phyloP scores from a whole-genome alignment of 1,139 yeast genomes.

The Pichia sp. region DNA sequence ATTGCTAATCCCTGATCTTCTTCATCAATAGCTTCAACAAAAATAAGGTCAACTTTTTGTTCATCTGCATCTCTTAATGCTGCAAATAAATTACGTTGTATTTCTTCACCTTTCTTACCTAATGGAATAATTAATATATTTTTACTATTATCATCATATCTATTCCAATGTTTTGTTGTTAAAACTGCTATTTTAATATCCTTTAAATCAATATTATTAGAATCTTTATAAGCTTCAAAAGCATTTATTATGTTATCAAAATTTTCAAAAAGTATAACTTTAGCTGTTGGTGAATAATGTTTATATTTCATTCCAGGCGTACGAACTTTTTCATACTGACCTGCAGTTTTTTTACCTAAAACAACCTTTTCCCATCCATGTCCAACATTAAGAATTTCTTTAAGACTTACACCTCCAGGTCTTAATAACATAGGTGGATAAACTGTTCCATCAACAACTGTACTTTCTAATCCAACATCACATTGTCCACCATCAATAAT shows the following conservation, averaged over 20 bases:
- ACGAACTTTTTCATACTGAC: conserved; percentile 62
- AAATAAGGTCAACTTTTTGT: conserved; percentile 23
- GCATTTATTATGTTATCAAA: conserved; percentile 35
- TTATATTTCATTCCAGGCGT: conserved; percentile 98
- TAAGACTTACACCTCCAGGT: conserved; percentile 90
- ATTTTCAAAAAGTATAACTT: conserved; percentile 61
- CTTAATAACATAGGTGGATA: conserved; percentile 81
- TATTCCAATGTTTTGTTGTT: conserved; percentile 35
- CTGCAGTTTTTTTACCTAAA: conserved; percentile 63
- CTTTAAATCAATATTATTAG: conserved; percentile 4
- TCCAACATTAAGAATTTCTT: conserved; percentile 58
- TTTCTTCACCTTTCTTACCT: conserved; percentile 29
- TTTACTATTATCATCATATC: conserved; percentile 24
- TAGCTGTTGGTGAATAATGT: conserved; percentile 89
- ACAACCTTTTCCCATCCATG: conserved; percentile 54
- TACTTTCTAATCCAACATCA: conserved; percentile 87
- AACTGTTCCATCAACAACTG: conserved; percentile 86
- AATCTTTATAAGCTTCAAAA: conserved; percentile 27
- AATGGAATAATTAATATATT: conserved; percentile 28
- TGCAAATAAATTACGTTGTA: conserved; percentile 71
- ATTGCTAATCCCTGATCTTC: conserved; percentile 76
- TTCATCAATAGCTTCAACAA: conserved; percentile 28
- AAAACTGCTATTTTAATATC: conserved; percentile 43
- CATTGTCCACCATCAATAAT: conserved; percentile 89
- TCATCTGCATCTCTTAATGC: conserved; percentile 43